Conservation (phyloP, 257 asterid genomes). For the Osmanthus fragrans region DNA sequence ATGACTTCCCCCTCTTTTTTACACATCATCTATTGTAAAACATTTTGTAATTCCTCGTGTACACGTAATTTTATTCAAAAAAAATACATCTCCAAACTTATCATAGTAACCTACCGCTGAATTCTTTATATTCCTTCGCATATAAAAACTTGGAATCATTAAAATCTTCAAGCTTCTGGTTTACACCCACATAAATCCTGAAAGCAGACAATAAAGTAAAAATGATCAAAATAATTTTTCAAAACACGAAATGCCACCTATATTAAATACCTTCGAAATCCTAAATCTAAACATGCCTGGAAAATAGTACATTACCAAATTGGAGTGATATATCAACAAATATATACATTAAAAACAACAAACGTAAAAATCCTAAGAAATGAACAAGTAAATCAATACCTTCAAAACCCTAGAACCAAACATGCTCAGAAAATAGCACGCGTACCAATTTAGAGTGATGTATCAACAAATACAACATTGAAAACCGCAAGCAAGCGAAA, state of each 20-base stretch:
- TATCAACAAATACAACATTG: background rate
- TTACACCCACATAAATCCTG: background rate
- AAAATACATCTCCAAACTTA: background rate
- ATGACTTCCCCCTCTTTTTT: too few relatives aligned
- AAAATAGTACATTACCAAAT: background rate
- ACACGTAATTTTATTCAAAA: background rate
- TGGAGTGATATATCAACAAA: background rate
- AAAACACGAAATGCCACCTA: background rate
- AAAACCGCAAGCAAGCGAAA: background rate
- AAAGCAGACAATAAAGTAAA: background rate
- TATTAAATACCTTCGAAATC: background rate
- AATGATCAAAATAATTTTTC: background rate
- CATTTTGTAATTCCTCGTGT: too few relatives aligned
- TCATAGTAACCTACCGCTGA: background rate
- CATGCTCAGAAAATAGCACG: background rate
- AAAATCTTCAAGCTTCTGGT: background rate
- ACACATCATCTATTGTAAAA: too few relatives aligned
- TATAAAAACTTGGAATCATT: background rate
- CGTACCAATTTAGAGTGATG: background rate
- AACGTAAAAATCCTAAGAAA: background rate
- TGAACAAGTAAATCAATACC: background rate
- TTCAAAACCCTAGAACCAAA: background rate
- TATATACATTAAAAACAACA: background rate
- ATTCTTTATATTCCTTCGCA: background rate
- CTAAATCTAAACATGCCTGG: background rate